Percentiles rank a stretch among this genome's conserved stretches.
Evolutionary conservation across 495 filamentous ascomycete genomes (phyloP).

Genomic region (Letharia columbiana): DNA sequence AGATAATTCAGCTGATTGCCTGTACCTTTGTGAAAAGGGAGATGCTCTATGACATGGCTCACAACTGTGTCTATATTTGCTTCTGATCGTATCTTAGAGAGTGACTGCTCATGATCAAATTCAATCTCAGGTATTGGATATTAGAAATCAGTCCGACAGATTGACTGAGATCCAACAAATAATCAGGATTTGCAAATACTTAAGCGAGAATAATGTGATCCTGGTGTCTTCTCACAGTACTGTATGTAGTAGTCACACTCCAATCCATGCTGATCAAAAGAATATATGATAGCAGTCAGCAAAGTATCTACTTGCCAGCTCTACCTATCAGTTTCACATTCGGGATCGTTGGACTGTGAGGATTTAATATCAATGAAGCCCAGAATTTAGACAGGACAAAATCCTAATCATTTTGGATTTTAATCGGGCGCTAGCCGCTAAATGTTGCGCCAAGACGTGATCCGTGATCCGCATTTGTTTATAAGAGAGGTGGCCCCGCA

Average conservation of each 20-base stretch:
- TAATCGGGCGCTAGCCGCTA: constrained; percentile 1
- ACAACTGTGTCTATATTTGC: neutral
- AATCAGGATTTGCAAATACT: neutral
- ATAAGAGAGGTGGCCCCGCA: constrained; percentile 42
- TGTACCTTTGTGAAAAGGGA: neutral
- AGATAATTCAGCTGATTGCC: neutral
- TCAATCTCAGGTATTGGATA: neutral
- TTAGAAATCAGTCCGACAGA: neutral
- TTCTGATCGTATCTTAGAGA: neutral
- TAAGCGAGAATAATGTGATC: neutral
- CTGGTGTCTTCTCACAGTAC: neutral
- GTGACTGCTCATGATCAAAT: neutral
- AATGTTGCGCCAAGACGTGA: constrained; percentile 23
- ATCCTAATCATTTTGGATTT: constrained; percentile 16
- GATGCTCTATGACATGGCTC: neutral
- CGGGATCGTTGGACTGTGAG: neutral
- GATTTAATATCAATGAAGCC: neutral
- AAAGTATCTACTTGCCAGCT: too few species aligned
- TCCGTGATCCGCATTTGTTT: constrained; percentile 13
- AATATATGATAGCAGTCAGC: too few species aligned
- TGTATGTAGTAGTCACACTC: neutral
- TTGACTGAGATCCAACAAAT: neutral
- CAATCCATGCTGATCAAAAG: neutral
- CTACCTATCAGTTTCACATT: neutral
- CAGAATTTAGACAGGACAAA: neutral